Base-by-base conservation (phyloP, 1,139 yeast species). In the Scheffersomyces cryptocercus region DNA sequence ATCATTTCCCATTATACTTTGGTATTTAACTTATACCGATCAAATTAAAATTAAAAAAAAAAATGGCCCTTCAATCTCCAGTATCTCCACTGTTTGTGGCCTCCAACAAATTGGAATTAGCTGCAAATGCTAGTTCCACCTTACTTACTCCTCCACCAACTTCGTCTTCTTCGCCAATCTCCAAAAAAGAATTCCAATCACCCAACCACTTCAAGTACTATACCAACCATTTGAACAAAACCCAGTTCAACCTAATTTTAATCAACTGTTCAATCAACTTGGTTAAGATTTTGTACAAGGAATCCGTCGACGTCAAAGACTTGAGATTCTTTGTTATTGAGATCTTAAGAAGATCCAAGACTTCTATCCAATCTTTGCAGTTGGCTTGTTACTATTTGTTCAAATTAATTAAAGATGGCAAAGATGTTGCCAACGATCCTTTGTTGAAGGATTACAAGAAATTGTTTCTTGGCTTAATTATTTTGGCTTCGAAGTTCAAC, bases 401-500 rank as follows among this genome's bases (percentile, higher is more conserved):
- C 49, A 77, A 78, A 50, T 61, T 85, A 40, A 59, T 69, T 40
- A 59, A 64, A 42, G 40, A 46, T 26, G 35, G 44, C 34, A 30
- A 46, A 34, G 37, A 49, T 41, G 20, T 36, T 36, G 39, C 39
- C 36, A 20, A 39, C 31, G 46, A 36, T 37, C 42, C 45, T 14
- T 48, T 60, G 20, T 58, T 69, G 28, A 48, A 51, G 15, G 84
- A 88, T 56, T 85, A 89, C 6, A 80, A 86, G 54, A 79, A 86
- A 50, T 73, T 82, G 37, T 83, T 88, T 52, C 70, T 88, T 48
- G 80, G 85, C 3, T 74, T 86, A 54, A 62, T 87, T 41, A 84
- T 87, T 44, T 67, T 87, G 39, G 84, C 93, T 1, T 79, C 85
- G 43, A 88, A 88, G 59, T 86, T 82, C 60, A 73, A 79, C 49